phyloP scores from a whole-genome alignment of 169 alveolate species.

The Eimeria falciformis region DNA sequence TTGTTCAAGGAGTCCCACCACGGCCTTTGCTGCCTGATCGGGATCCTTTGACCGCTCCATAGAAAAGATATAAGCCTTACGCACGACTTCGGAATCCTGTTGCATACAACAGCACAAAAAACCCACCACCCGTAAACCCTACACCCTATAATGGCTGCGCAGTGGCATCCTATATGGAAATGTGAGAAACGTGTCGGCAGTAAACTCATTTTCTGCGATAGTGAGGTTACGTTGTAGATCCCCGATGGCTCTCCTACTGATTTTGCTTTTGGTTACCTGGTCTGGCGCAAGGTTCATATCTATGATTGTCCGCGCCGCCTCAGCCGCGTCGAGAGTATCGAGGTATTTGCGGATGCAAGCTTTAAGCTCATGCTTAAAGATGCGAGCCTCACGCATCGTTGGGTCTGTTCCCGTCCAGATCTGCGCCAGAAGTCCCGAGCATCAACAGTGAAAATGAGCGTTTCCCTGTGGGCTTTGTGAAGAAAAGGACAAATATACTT shows the following conservation, averaged over 20 bases:
- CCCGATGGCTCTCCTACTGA: too few relatives aligned
- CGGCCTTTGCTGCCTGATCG: conserved; percentile 67
- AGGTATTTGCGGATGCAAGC: conserved; percentile 72
- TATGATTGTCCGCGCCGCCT: conserved; percentile 44
- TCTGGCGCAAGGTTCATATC: conserved; percentile 72
- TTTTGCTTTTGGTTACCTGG: conserved; percentile 69
- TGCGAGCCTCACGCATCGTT: conserved; percentile 60
- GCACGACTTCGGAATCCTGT: conserved; percentile 72
- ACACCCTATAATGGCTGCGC: background rate
- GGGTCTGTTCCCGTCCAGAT: conserved; percentile 78
- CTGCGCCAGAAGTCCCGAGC: too few relatives aligned
- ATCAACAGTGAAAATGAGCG: too few relatives aligned
- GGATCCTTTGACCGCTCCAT: conserved; percentile 71
- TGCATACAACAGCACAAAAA: background rate
- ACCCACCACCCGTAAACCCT: background rate
- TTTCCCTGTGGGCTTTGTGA: too few relatives aligned
- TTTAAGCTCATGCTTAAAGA: conserved; percentile 57
- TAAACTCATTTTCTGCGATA: background rate
- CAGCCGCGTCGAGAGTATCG: conserved; percentile 63
- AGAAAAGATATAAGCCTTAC: conserved; percentile 58
- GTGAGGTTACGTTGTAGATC: background rate
- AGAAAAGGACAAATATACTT: too few relatives aligned
- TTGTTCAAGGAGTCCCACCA: conserved; percentile 62
- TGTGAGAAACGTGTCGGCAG: background rate
- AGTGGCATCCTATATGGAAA: background rate